Evolutionary conservation across 2,329 filamentous ascomycete species (phyloP).

Genomic region (Aspergillus cejpii): DNA sequence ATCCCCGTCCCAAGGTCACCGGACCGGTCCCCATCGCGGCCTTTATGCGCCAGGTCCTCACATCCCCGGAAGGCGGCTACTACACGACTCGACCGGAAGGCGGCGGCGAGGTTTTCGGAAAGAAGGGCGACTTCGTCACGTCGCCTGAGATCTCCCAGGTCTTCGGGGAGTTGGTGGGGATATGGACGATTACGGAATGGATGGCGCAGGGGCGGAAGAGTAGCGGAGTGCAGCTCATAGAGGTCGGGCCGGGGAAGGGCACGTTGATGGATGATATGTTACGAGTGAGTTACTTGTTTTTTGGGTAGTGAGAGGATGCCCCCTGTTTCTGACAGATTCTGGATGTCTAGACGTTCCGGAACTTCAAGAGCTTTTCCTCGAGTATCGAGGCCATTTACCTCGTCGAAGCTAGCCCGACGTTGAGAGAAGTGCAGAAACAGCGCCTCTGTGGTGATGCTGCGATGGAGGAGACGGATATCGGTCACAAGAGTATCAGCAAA

Average conservation of each 20-base stretch:
- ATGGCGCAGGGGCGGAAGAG: slow-evolving; percentile 74
- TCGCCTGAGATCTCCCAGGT: slow-evolving; percentile 96
- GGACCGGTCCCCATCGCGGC: slow-evolving; percentile 86
- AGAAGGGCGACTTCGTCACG: slow-evolving; percentile 89
- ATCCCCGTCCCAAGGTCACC: slow-evolving; percentile 58
- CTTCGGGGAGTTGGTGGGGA: slow-evolving; percentile 86
- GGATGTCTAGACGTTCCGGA: slow-evolving; percentile 62
- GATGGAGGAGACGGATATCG: slow-evolving; percentile 64
- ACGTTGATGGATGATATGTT: slow-evolving; percentile 97
- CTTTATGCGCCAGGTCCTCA: slow-evolving; percentile 98
- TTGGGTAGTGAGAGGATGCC: background rate
- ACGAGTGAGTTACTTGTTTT: slow-evolving; percentile 53
- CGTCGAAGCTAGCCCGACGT: slow-evolving; percentile 80
- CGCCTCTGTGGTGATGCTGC: slow-evolving; percentile 69
- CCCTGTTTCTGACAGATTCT: slow-evolving; percentile 7
- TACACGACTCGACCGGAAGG: slow-evolving; percentile 69
- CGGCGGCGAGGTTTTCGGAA: slow-evolving; percentile 80
- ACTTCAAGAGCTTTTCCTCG: slow-evolving; percentile 69
- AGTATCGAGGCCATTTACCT: slow-evolving; percentile 85
- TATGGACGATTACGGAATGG: slow-evolving; percentile 97
- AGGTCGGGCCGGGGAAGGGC: slow-evolving; percentile 87
- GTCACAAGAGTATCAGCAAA: slow-evolving; percentile 68
- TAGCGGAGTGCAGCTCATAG: slow-evolving; percentile 77
- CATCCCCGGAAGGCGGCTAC: slow-evolving; percentile 82
- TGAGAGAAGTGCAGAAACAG: slow-evolving; percentile 70